phyloP scores from a whole-genome alignment of 331 rosid species.

The Acacia pycnantha region DNA sequence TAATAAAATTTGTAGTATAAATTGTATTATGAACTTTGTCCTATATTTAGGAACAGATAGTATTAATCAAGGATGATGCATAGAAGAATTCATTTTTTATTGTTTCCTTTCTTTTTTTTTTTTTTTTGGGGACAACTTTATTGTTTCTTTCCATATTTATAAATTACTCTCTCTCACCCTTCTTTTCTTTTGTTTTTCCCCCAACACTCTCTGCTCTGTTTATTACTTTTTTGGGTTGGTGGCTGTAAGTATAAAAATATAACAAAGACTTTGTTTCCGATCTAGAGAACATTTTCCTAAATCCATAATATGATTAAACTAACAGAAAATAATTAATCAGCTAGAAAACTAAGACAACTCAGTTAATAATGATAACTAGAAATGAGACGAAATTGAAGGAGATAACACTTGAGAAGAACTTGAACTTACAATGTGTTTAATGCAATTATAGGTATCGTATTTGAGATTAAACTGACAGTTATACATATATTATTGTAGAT shows the following conservation, averaged over 20 bases:
- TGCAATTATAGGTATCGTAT: not conserved
- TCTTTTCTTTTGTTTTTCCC: too few species aligned
- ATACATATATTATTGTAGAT: not conserved
- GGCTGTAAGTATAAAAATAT: too few species aligned
- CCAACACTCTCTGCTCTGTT: too few species aligned
- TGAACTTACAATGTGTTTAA: not conserved
- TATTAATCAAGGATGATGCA: not conserved
- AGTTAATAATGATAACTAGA: not conserved
- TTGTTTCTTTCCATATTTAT: too few species aligned
- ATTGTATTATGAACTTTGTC: too few species aligned
- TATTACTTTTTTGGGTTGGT: too few species aligned
- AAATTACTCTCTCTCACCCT: not conserved
- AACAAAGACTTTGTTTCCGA: not conserved
- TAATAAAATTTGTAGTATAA: too few species aligned
- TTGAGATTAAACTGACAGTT: not conserved
- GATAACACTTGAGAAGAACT: not conserved
- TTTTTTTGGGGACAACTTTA: too few species aligned
- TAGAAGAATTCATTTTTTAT: too few species aligned
- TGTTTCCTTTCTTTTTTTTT: too few species aligned
- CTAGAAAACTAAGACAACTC: not conserved
- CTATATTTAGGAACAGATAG: too few species aligned
- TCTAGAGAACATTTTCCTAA: not conserved
- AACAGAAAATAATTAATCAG: not conserved
- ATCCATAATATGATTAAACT: not conserved
- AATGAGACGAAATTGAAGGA: not conserved